Conservation (phyloP, 2,329 filamentous ascomycete genomes). For the Sphaceloma murrayae region DNA sequence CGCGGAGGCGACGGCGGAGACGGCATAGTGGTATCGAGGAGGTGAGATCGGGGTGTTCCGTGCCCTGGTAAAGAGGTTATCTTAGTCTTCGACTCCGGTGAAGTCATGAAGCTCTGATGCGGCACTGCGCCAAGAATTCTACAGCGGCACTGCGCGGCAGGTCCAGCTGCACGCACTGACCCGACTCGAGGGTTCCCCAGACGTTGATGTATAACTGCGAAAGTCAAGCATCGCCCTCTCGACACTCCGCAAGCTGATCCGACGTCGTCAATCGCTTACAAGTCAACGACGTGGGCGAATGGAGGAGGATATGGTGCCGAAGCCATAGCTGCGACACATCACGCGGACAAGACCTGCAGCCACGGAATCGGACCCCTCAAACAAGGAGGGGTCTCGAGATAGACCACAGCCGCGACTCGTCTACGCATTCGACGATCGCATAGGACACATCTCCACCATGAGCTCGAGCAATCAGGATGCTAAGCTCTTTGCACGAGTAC, state of each 20-base stretch:
- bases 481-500: constrained; percentile 96
- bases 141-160: constrained; percentile 4
- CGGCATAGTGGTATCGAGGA: constrained; percentile 21
- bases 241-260: too few relatives aligned
- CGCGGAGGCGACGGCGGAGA: constrained; percentile 48
- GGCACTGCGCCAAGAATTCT: constrained; percentile 3
- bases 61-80: neutral
- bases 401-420: constrained; percentile 2
- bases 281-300: too few relatives aligned
- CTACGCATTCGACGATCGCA: constrained; percentile 13
- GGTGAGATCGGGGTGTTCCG: too few relatives aligned
- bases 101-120: neutral
- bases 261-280: too few relatives aligned
- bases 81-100: neutral
- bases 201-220: too few relatives aligned
- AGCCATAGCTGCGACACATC: constrained; percentile 12
- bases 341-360: constrained; percentile 14
- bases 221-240: too few relatives aligned
- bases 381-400: constrained; percentile 15
- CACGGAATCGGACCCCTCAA: constrained; percentile 14
- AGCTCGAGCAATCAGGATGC: constrained; percentile 77
- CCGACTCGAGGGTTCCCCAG: neutral
- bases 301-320: neutral
- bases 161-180: constrained; percentile 10
- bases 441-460: constrained; percentile 38